Base-by-base conservation (phyloP, 768 basidiomycete genomes). In the Cyclocybe cylindracea region DNA sequence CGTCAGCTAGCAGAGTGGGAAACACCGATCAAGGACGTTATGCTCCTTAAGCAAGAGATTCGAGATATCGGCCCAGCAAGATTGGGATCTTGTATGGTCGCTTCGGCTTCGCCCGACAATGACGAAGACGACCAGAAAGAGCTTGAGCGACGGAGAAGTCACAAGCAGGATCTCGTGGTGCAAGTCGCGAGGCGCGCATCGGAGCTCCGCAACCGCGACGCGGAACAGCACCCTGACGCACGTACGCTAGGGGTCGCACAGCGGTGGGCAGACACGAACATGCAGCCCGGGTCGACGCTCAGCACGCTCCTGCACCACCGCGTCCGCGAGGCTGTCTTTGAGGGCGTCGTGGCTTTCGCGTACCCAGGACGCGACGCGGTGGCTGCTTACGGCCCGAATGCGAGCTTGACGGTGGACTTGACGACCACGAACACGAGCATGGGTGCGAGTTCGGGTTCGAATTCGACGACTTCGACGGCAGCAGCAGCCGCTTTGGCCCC, bases 141-240 rank as follows among this genome's bases (percentile, higher is more conserved):
- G 51, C 56, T 65, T 52, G 79, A 79, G 55, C 75, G 76, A 56
- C 84, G 86, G 80, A 73, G 72, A 51, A 65, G 64, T 43, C 75
- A 79, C 50, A 84, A 84, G 65, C 77, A 79, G 54, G 86, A 84
- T 57, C 78, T 92, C 52, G 81, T 87, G 14, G 70, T 94, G 45
- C 92, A 94, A 65, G 73, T 94, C 43, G 86, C 87, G 5, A 80
- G 79, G 64, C 82, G 87, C 39, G 89, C 87, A 16, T 78, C 75
- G 41, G 78, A 82, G 54, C 70, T 54, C 40, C 63, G 57, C 32
- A 48, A 54, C 43, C 24, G 24, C 24, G 24, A 24, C 24, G 5
- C 24, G 24, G 24, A 24, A 24, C 24, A 24, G 24, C 24, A 24
- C 24, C 86, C 80, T n/a, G 79, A 84, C 54, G 71, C 76, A 50